Evolutionary conservation across 2,329 filamentous ascomycete species (phyloP), one percentile per base, ranked within the genome.

Genomic region (Bipolaris zeicola): DNA sequence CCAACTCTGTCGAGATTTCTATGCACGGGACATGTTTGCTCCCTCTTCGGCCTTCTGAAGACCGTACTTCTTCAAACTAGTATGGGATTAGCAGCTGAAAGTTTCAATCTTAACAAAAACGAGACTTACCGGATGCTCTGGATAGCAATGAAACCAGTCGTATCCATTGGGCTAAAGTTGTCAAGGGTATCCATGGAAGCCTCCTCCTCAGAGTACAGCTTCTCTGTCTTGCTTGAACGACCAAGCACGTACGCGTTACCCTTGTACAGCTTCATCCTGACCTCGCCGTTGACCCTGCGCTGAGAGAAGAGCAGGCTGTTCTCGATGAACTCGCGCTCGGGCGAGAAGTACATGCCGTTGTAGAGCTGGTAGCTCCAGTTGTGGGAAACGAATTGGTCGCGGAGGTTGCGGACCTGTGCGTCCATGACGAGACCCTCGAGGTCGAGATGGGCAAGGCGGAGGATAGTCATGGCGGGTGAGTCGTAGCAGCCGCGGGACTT

Each of bases 401-500:
- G 86, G 50, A 90, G 82, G 60, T 85, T 82, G 64, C 88, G 86
- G 55, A 90, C 85, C 72, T 89, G 83, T 63, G 85, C 82, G 75
- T 90, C 88, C 74, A 90, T 80, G 57, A 87, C 85, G 39, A 90
- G 82, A 72, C 87, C 87, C 72, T 89, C 85, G 49, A 87, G 77
- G 69, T 88, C 85, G 62, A 87, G 73, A 75, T 87, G 85, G 2
- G 84, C 84, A 48, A 79, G 74, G 53, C 84, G 81, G 41, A 86
- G 82, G 59, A 77, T 73, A 28, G 73, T 77, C 70, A 77, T 76
- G 66, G 72, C 74, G 44, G 70, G 76, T 39, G 77, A 78, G 60
- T 93, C 90, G 81, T 93, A 93, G 72, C 90, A 93, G 68, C 90
- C 90, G 69, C 90, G 86, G 65, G 84, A 88, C 82, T 93, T 93